phyloP scores from a whole-genome alignment of 2,329 filamentous ascomycete species.

The Plectosphaerella sp. region DNA sequence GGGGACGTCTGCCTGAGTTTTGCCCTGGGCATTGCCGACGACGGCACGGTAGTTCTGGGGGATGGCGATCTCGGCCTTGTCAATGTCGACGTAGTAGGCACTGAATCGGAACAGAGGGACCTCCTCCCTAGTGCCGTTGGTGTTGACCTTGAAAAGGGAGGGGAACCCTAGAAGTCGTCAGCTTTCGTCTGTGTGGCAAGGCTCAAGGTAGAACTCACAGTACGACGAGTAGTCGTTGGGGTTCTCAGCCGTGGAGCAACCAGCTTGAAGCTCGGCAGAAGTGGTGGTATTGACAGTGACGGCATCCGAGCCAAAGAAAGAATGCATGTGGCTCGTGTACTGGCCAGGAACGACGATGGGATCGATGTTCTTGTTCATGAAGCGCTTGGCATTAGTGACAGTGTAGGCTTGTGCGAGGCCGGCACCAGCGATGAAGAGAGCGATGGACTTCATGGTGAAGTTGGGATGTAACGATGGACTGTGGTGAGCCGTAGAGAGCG shows the following conservation, averaged over 20 bases:
- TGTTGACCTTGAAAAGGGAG: constrained; percentile 30
- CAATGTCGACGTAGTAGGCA: constrained; percentile 39
- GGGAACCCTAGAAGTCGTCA: constrained; percentile 24
- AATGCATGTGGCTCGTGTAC: constrained; percentile 25
- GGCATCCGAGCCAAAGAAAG: constrained; percentile 29
- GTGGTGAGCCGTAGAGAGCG: neutral
- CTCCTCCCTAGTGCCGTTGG: constrained; percentile 21
- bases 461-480: neutral
- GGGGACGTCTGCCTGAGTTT: constrained; percentile 12
- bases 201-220: constrained; percentile 21
- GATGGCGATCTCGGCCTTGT: constrained; percentile 36
- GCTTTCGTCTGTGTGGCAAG: neutral
- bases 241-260: constrained; percentile 39
- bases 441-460: neutral
- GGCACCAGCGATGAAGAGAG: constrained; percentile 7
- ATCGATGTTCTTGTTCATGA: constrained; percentile 28
- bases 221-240: constrained; percentile 41
- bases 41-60: constrained; percentile 37
- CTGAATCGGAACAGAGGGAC: constrained; percentile 33
- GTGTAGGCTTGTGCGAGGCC: constrained; percentile 16
- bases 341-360: constrained; percentile 24
- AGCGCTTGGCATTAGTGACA: constrained; percentile 14
- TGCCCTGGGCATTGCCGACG: constrained; percentile 32
- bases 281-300: constrained; percentile 23
- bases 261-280: constrained; percentile 26